Evolutionary conservation across 2,329 filamentous ascomycete genomes (phyloP).

Genomic region (Cladophialophora carrionii): DNA sequence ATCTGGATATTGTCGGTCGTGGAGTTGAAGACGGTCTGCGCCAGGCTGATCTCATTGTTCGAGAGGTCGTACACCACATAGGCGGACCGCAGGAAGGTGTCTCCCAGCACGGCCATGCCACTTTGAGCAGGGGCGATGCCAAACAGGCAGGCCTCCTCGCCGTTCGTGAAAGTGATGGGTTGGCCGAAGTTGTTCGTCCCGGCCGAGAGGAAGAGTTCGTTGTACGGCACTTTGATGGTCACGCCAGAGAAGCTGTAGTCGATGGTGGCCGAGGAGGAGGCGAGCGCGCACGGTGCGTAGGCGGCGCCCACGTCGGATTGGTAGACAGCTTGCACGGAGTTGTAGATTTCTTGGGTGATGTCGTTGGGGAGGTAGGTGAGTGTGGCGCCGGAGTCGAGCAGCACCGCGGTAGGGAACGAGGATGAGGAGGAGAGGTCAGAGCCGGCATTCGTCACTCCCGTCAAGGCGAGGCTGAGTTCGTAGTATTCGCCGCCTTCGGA

Average conservation of each 20-base stretch:
- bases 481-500: constrained; percentile 54
- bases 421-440: constrained; percentile 30
- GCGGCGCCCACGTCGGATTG: constrained; percentile 56
- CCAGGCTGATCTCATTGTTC: constrained; percentile 64
- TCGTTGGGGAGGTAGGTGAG: constrained; percentile 67
- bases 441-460: constrained; percentile 52
- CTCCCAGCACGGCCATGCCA: constrained; percentile 58
- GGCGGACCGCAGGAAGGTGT: constrained; percentile 65
- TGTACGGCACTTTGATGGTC: constrained; percentile 58
- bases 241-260: constrained; percentile 62
- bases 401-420: constrained; percentile 58
- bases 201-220: constrained; percentile 60
- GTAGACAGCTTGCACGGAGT: constrained; percentile 63
- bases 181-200: constrained; percentile 47
- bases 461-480: constrained; percentile 72
- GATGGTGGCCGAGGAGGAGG: constrained; percentile 54
- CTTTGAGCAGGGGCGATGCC: constrained; percentile 57
- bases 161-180: constrained; percentile 43
- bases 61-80: constrained; percentile 66
- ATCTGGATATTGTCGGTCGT: constrained; percentile 56
- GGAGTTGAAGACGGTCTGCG: constrained; percentile 64
- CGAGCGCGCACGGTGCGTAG: constrained; percentile 58
- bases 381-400: constrained; percentile 72
- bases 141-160: constrained; percentile 48
- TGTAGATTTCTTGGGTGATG: constrained; percentile 57